Evolutionary conservation across 202 grass and related monocot species (phyloP), one percentile per base, ranked within the genome.

Genomic region (Hordeum pubiflorum): DNA sequence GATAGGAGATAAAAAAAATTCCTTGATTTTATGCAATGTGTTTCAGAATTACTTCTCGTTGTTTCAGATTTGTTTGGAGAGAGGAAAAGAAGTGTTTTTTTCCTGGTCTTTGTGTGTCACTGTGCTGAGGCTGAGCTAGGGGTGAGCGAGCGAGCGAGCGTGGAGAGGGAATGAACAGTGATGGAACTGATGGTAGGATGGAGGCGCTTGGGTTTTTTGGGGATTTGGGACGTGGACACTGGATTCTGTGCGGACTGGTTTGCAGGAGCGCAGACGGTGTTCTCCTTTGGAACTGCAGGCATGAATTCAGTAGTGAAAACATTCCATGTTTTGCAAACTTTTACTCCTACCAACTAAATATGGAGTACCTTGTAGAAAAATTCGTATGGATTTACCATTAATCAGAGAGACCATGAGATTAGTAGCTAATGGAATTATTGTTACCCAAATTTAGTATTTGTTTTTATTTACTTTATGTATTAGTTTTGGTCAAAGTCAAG

Each of bases 221-320:
- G 14, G 14, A 43, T 54, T 17, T 29, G 63, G 72, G 36, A n/a
- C 21, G 36, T 15, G 59, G 9, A 48, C 29, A 4, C 14, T 3
- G 18, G 85, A 87, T 87, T 58, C 57, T 82, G 4, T 87, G 85
- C 6, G 79, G 18, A 72, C 15, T 17, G 5, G 6, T 18, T 52
- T n/a, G 61, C 2, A 12, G 31, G 27, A 29, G 27, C 27, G 48
- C 48, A 0, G 48, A 52, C 48, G 17, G 50, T 54, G 50, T 54
- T 2, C 39, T 40, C 2, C 50, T 54, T 54, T 32, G 31, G 31
- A 4, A 32, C 31, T 32, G 4, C 31, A 32, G 31, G 27, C 27
- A 29, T 29, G 27, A 29, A 29, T 29, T 29, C 27, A 29, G 27
- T 29, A 29, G 27, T 29, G 27, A 29, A 29, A 29, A 29, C 27